phyloP scores from a whole-genome alignment of 1,139 yeast genomes.

The Kurtzmaniella natalensis region DNA sequence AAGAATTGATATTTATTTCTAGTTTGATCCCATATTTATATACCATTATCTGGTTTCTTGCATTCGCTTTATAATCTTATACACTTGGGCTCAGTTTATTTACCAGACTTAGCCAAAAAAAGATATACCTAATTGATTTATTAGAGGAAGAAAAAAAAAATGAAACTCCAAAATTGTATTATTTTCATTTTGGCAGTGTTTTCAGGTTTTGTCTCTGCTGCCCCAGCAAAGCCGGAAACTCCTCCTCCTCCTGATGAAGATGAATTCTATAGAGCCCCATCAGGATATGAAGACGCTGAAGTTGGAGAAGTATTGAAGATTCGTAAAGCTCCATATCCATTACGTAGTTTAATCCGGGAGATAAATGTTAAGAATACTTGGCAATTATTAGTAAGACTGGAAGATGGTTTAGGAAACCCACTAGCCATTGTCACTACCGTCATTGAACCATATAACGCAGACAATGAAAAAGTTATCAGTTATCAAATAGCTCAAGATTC shows the following conservation, averaged over 20 bases:
- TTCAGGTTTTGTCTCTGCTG: too few species aligned
- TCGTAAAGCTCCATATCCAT: slow-evolving; percentile 19
- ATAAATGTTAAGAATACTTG: slow-evolving; percentile 19
- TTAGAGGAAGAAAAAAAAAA: too few species aligned
- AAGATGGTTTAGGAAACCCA: slow-evolving; percentile 28
- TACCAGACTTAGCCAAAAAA: too few species aligned
- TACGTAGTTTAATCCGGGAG: slow-evolving; percentile 14
- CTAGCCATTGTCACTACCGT: slow-evolving; percentile 28
- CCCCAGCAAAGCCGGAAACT: background rate
- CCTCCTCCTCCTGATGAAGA: slow-evolving; percentile 18
- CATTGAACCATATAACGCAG: slow-evolving; percentile 27
- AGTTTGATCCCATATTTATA: too few species aligned
- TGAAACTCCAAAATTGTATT: too few species aligned
- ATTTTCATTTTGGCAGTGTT: too few species aligned
- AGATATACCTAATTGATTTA: too few species aligned
- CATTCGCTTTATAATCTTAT: too few species aligned
- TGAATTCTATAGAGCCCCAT: slow-evolving; percentile 24
- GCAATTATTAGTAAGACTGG: slow-evolving; percentile 32
- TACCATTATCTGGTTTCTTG: too few species aligned
- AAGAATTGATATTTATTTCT: too few species aligned
- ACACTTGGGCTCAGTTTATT: too few species aligned
- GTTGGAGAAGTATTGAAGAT: slow-evolving; percentile 23
- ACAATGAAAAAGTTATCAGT: slow-evolving; percentile 23
- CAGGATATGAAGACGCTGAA: slow-evolving; percentile 18
- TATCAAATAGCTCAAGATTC: slow-evolving; percentile 35